Evolutionary conservation across 495 filamentous ascomycete species (phyloP).

Genomic region (Astrothelium subdiscretum): DNA sequence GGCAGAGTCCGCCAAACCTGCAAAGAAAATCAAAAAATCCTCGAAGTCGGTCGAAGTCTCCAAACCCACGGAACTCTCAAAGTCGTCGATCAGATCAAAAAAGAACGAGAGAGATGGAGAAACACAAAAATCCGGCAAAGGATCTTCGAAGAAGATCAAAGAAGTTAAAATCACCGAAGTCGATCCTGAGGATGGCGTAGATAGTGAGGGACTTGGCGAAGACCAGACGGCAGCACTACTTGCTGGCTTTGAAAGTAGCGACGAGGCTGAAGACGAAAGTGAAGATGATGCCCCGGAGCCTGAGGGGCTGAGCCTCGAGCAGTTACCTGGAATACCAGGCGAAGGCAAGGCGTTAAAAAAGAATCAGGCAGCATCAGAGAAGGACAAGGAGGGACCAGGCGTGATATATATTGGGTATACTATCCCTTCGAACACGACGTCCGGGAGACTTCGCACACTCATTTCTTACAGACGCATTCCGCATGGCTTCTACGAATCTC

Average conservation of each 20-base stretch:
- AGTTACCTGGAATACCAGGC: constrained; percentile 44
- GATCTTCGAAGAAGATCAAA: not conserved
- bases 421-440: too few relatives aligned
- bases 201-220: constrained; percentile 27
- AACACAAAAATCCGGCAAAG: not conserved
- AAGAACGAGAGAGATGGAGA: not conserved
- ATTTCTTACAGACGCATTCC: constrained; percentile 79
- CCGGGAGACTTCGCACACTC: too few relatives aligned
- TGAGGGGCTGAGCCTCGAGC: constrained; percentile 39
- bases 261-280: constrained; percentile 32
- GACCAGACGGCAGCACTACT: constrained; percentile 61
- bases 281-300: not conserved
- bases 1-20: constrained; percentile 5
- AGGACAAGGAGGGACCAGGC: constrained; percentile 46
- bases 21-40: constrained; percentile 12
- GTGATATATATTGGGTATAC: constrained; percentile 71
- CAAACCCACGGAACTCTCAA: not conserved
- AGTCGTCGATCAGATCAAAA: constrained; percentile 11
- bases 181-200: not conserved
- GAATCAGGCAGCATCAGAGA: constrained; percentile 34
- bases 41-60: constrained; percentile 2
- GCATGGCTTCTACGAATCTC: constrained; percentile 91
- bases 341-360: constrained; percentile 42
- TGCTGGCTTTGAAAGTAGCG: constrained; percentile 72
- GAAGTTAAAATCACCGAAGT: not conserved